phyloP scores from a whole-genome alignment of 2,329 filamentous ascomycete genomes.

The Trichoderma atroviride region DNA sequence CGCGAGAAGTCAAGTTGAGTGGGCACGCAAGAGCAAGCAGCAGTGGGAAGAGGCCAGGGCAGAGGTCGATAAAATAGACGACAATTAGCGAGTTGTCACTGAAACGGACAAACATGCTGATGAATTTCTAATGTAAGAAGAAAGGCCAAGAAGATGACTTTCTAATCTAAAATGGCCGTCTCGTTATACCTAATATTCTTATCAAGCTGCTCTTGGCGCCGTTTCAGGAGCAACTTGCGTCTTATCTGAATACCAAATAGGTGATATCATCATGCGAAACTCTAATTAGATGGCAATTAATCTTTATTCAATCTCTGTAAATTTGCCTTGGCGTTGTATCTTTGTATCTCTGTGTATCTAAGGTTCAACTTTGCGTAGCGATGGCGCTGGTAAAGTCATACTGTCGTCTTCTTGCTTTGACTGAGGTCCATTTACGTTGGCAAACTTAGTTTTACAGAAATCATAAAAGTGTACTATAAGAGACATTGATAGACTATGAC shows the following conservation, averaged over 20 bases:
- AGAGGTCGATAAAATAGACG: slow-evolving; percentile 86
- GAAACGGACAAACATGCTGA: background rate
- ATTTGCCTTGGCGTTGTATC: background rate
- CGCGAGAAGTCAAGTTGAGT: slow-evolving; percentile 89
- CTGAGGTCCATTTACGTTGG: background rate
- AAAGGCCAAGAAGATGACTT: background rate
- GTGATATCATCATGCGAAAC: background rate
- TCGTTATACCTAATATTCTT: background rate
- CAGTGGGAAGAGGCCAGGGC: slow-evolving; percentile 89
- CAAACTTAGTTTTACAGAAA: background rate
- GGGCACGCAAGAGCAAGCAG: slow-evolving; percentile 86
- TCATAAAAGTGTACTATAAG: background rate
- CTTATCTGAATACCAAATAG: slow-evolving; percentile 10
- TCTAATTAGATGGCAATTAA: slow-evolving; percentile 16
- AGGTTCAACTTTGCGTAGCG: background rate
- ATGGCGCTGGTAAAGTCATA: background rate
- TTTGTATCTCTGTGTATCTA: background rate
- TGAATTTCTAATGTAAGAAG: background rate
- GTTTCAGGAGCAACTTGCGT: background rate
- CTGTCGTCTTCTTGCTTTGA: background rate
- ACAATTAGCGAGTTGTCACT: slow-evolving; percentile 43
- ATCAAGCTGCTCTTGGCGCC: background rate
- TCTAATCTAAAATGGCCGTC: background rate
- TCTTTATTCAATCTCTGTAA: background rate
- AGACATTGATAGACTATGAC: too few species aligned